These are phyloP conservation scores for Myxozyma sirexii DNA, from an alignment of 805 yeast genomes.

Conservation along the genomic window DNA sequence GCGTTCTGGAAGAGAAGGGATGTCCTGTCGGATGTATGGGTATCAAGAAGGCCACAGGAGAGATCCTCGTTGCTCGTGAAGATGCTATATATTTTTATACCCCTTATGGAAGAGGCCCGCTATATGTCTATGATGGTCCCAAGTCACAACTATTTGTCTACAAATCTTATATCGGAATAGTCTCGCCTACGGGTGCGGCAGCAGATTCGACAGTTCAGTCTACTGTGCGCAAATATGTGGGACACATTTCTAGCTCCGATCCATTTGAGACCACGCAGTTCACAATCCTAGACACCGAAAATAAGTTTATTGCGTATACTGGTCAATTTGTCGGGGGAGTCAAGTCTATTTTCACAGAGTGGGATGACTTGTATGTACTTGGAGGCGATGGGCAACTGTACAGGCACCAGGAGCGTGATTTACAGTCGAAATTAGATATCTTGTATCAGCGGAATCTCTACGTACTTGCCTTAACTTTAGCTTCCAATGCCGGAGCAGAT, in stretches of 20 bases:
- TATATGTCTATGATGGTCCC: constrained; percentile 58
- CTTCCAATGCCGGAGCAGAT: constrained; percentile 45
- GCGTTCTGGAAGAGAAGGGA: constrained; percentile 52
- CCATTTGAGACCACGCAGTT: constrained; percentile 54
- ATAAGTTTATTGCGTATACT: constrained; percentile 71
- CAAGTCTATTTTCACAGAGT: constrained; percentile 57
- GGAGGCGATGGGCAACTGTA: constrained; percentile 77
- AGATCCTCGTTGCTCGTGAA: constrained; percentile 65
- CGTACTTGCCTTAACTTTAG: constrained; percentile 71
- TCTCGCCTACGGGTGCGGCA: constrained; percentile 48
- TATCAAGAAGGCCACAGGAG: constrained; percentile 43
- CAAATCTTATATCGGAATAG: constrained; percentile 60
- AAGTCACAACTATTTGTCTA: constrained; percentile 57
- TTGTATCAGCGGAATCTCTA: constrained; percentile 71
- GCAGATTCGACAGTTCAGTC: constrained; percentile 18
- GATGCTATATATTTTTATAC: constrained; percentile 68
- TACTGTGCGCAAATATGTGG: constrained; percentile 33
- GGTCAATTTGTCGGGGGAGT: constrained; percentile 69
- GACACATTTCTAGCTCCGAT: constrained; percentile 40
- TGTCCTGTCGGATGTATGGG: constrained; percentile 52
- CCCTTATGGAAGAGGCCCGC: constrained; percentile 52
- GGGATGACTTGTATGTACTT: constrained; percentile 62
- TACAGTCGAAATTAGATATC: constrained; percentile 68
- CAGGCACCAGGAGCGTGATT: constrained; percentile 64
- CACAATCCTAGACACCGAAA: constrained; percentile 66